Evolutionary conservation across 805 yeast species (phyloP).

Genomic region (Starmerella bombicola): DNA sequence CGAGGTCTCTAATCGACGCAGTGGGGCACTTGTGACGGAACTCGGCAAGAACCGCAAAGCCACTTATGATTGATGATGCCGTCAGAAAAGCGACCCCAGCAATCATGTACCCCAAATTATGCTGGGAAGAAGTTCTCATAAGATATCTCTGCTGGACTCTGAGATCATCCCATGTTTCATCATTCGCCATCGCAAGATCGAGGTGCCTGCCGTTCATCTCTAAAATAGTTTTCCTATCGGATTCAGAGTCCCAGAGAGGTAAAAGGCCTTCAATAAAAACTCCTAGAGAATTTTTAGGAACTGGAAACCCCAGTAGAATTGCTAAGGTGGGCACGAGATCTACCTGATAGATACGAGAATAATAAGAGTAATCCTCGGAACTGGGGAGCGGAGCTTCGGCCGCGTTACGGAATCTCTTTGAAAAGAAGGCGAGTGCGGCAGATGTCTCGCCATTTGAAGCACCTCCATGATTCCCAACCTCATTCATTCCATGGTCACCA

Average conservation of each 20-base stretch:
- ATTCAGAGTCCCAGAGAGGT: constrained; percentile 33
- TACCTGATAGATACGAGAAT: constrained; percentile 45
- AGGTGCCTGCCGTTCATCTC: constrained; percentile 23
- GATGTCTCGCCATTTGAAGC: constrained; percentile 86
- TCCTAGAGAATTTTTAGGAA: constrained; percentile 68
- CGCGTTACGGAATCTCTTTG: constrained; percentile 41
- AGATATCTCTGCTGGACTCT: constrained; percentile 28
- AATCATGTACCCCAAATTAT: constrained; percentile 43
- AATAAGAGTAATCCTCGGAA: constrained; percentile 41
- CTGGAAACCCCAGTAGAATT: constrained; percentile 46
- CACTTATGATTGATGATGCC: constrained; percentile 25
- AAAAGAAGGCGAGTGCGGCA: constrained; percentile 61
- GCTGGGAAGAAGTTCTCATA: constrained; percentile 47
- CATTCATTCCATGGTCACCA: constrained; percentile 94
- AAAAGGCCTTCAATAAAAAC: constrained; percentile 49
- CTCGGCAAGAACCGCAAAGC: constrained; percentile 18
- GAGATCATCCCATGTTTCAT: constrained; percentile 27
- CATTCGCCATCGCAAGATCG: background rate
- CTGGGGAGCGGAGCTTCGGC: constrained; percentile 19
- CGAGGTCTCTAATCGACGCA: background rate
- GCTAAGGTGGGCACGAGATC: constrained; percentile 65
- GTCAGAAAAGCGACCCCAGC: constrained; percentile 32
- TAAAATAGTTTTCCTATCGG: constrained; percentile 19
- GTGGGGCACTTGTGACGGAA: background rate
- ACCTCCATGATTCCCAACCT: constrained; percentile 91